Conservation (phyloP, 2,329 filamentous ascomycete species). For the Penicillium olsonii region DNA sequence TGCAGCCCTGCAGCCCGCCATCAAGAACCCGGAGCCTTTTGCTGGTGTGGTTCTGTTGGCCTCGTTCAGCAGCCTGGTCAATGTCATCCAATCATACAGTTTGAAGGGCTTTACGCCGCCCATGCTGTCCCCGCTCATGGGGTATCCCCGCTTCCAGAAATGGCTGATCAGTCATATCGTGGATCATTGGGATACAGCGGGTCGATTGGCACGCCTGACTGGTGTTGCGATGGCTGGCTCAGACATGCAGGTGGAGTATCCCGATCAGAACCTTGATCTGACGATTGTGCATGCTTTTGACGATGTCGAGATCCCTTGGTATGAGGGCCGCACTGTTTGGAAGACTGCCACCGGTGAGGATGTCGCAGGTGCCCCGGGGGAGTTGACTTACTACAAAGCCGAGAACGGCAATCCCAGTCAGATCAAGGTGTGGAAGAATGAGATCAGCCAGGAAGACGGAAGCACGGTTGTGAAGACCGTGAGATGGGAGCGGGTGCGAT, state of each 20-base stretch:
- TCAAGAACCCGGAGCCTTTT: conserved; percentile 60
- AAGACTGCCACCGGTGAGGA: conserved; percentile 36
- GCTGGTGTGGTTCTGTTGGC: conserved; percentile 79
- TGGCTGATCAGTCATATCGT: conserved; percentile 65
- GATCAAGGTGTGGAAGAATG: conserved; percentile 42
- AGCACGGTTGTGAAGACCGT: conserved; percentile 37
- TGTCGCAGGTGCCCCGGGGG: conserved; percentile 27
- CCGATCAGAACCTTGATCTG: conserved; percentile 60
- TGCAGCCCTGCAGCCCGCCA: conserved; percentile 42
- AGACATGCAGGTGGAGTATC: conserved; percentile 56
- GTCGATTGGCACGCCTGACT: conserved; percentile 57
- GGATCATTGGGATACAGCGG: conserved; percentile 79
- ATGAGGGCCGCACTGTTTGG: conserved; percentile 45
- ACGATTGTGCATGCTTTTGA: conserved; percentile 77
- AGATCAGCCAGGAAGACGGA: conserved; percentile 17
- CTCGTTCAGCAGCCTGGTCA: conserved; percentile 73
- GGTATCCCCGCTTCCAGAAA: conserved; percentile 64
- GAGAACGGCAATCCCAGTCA: conserved; percentile 35
- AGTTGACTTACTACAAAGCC: conserved; percentile 29
- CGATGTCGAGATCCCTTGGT: conserved; percentile 79
- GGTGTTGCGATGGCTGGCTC: conserved; percentile 29
- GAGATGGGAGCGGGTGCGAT: conserved; percentile 46
- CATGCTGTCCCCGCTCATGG: conserved; percentile 71
- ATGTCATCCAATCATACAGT: conserved; percentile 74
- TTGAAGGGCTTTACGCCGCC: conserved; percentile 74